These are phyloP conservation scores for Linderniella brevidens DNA, from an alignment of 257 asterid species.

Conservation along the genomic window DNA sequence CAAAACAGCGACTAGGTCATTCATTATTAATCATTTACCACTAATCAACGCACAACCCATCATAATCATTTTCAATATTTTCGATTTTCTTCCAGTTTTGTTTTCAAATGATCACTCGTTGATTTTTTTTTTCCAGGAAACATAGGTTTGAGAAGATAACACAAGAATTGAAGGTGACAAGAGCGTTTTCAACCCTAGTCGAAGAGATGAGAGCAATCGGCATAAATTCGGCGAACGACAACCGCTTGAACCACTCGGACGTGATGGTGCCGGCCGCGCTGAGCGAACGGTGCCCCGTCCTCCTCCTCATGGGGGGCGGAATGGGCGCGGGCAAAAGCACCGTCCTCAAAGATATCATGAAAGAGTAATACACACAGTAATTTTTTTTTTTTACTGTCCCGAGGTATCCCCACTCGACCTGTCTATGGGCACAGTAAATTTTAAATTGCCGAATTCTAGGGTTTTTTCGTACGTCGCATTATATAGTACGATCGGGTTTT, in stretches of 20 bases:
- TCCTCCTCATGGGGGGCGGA: slow-evolving; percentile 95
- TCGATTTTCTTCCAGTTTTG: too few species aligned
- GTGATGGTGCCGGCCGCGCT: slow-evolving; percentile 80
- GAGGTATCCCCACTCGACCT: too few species aligned
- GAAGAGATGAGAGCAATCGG: slow-evolving; percentile 86
- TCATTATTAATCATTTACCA: not conserved
- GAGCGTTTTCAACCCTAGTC: slow-evolving; percentile 56
- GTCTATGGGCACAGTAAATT: too few species aligned
- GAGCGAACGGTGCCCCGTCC: slow-evolving; percentile 64
- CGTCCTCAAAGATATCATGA: slow-evolving; percentile 75
- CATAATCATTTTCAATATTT: too few species aligned
- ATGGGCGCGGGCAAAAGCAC: slow-evolving; percentile 99
- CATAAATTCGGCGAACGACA: slow-evolving; percentile 4
- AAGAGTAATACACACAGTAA: too few species aligned
- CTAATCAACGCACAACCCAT: not conserved
- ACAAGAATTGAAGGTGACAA: slow-evolving; percentile 54
- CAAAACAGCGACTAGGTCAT: too few species aligned
- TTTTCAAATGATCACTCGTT: too few species aligned
- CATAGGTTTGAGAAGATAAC: slow-evolving; percentile 74
- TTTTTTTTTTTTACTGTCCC: too few species aligned
- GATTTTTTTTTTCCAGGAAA: slow-evolving; percentile 22
- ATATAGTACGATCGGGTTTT: too few species aligned
- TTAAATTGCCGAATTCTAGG: not conserved
- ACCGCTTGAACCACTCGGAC: slow-evolving; percentile 26
- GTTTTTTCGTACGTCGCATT: too few species aligned